A percentile compares a stretch with the other conserved stretches of the same genome.
These are phyloP conservation scores for Aristolochia fimbriata DNA, from an alignment of 164 flowering plant species.

Conservation along the genomic window DNA sequence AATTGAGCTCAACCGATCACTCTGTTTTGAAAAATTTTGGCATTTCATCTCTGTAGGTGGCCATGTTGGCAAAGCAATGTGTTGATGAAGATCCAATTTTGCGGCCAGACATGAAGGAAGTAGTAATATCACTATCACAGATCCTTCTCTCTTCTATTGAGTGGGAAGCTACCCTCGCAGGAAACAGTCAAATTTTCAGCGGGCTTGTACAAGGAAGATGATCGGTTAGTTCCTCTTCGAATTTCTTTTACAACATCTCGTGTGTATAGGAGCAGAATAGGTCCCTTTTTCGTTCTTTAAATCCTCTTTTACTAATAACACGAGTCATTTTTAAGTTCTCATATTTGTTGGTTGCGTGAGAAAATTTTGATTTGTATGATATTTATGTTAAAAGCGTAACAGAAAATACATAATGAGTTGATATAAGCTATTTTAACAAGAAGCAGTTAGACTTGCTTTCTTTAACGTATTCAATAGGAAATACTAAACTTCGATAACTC, in stretches of 20 bases:
- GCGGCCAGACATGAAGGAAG: slow-evolving; percentile 95
- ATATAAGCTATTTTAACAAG: too few species aligned
- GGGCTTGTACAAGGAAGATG: slow-evolving; percentile 94
- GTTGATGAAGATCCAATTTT: slow-evolving; percentile 86
- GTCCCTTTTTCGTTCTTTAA: not conserved
- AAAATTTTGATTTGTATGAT: slow-evolving; percentile 7
- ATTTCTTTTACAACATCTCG: slow-evolving; percentile 3
- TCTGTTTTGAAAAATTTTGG: too few species aligned
- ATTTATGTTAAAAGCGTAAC: too few species aligned
- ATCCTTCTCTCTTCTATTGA: slow-evolving; percentile 84
- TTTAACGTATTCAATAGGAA: too few species aligned
- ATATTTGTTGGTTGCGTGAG: slow-evolving; percentile 14
- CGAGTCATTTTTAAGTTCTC: not conserved
- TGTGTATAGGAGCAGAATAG: slow-evolving; percentile 19
- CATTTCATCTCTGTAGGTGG: slow-evolving; percentile 36
- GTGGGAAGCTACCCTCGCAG: slow-evolving; percentile 99
- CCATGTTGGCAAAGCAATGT: slow-evolving; percentile 86
- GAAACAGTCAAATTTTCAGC: slow-evolving; percentile 97
- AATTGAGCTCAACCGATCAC: too few species aligned
- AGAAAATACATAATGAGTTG: too few species aligned
- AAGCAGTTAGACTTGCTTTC: too few species aligned
- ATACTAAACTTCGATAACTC: too few species aligned
- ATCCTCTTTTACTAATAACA: not conserved
- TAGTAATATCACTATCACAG: slow-evolving; percentile 80
- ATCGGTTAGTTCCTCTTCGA: slow-evolving; percentile 1